Conservation (phyloP, 768 basidiomycete genomes). For the Tylopilus balloui region DNA sequence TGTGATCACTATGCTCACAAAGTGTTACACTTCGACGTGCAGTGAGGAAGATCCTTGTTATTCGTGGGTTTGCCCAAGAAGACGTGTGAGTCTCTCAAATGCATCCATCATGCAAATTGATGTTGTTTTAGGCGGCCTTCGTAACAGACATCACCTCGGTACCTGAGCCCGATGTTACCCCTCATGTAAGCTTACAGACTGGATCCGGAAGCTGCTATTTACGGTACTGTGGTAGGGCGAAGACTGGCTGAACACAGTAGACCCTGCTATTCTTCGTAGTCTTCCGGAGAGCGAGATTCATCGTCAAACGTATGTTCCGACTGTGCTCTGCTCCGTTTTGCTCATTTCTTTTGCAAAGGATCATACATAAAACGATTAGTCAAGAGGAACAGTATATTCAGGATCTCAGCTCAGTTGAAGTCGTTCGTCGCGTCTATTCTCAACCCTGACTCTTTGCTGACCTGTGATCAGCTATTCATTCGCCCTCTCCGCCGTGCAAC, state of each 20-base stretch:
- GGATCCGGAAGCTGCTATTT: slow-evolving; percentile 1
- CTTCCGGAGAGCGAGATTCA: slow-evolving; percentile 75
- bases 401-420: slow-evolving; percentile 81
- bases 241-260: slow-evolving; percentile 53
- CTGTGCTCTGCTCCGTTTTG: background rate
- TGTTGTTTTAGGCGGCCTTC: slow-evolving; percentile 19
- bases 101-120: slow-evolving; percentile 6
- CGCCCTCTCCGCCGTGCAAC: slow-evolving; percentile 47
- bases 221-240: slow-evolving; percentile 26
- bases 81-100: slow-evolving; percentile 43
- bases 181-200: slow-evolving; percentile 35
- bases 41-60: slow-evolving; percentile 79
- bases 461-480: slow-evolving; percentile 46
- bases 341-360: slow-evolving; percentile 30
- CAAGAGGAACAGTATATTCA: slow-evolving; percentile 88
- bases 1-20: slow-evolving; percentile 83
- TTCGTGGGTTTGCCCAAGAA: slow-evolving; percentile 68
- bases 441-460: slow-evolving; percentile 33
- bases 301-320: slow-evolving; percentile 59
- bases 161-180: slow-evolving; percentile 25
- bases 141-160: slow-evolving; percentile 19
- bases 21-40: slow-evolving; percentile 87
- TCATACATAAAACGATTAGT: slow-evolving; percentile 83
- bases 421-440: slow-evolving; percentile 36
- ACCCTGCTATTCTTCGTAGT: slow-evolving; percentile 43